These are phyloP conservation scores for Pseudogymnoascus sp. DNA, from an alignment of 2,329 filamentous ascomycete genomes.

Conservation along the genomic window DNA sequence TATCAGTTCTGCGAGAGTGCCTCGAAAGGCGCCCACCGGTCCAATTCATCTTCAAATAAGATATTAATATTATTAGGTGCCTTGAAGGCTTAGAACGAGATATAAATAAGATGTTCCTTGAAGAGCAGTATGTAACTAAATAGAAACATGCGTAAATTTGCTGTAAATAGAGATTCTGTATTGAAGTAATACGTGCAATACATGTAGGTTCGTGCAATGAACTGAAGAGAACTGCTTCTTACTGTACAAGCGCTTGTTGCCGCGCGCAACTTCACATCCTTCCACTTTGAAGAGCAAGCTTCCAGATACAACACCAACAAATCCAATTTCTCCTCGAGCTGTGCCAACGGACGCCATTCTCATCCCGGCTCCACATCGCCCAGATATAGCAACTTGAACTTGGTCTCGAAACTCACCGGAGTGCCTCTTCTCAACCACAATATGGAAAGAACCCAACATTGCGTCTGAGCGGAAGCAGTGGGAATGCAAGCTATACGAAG, in stretches of 20 bases:
- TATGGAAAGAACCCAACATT: not conserved
- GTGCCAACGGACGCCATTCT: not conserved
- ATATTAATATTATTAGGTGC: not conserved
- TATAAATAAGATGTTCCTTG: not conserved
- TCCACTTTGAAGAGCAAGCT: not conserved
- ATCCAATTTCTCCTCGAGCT: not conserved
- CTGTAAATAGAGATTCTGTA: not conserved
- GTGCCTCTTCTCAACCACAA: not conserved
- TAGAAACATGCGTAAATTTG: not conserved
- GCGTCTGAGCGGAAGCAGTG: not conserved
- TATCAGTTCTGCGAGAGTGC: constrained; percentile 32
- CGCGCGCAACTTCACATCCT: not conserved
- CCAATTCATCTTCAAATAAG: constrained; percentile 39
- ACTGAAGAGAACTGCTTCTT: not conserved
- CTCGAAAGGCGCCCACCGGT: constrained; percentile 41
- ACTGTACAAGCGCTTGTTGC: not conserved
- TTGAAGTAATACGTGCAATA: not conserved
- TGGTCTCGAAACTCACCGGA: no score
- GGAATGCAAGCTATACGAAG: not conserved
- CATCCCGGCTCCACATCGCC: not conserved
- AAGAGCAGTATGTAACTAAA: not conserved
- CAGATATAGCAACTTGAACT: not conserved
- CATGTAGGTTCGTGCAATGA: not conserved
- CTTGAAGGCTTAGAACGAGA: not conserved
- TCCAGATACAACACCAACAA: not conserved